Evolutionary conservation across 2,329 filamentous ascomycete genomes (phyloP).

Genomic region (Amylocarpus encephaloides): DNA sequence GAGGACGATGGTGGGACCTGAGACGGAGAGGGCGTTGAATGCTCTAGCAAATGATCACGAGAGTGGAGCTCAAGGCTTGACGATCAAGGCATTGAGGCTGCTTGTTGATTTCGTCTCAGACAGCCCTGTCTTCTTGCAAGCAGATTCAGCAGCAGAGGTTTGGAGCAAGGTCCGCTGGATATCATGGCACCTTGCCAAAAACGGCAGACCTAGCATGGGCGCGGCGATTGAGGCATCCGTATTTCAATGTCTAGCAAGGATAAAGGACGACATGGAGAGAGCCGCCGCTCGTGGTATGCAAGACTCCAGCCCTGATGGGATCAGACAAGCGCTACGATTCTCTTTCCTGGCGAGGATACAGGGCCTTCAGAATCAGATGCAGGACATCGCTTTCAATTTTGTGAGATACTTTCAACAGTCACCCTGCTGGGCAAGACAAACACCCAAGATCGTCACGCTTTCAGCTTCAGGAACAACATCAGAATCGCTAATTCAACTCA

Average conservation of each 20-base stretch:
- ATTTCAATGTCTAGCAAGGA: conserved; percentile 38
- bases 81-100: conserved; percentile 43
- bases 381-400: conserved; percentile 7
- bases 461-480: conserved; percentile 58
- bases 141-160: conserved; percentile 36
- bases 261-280: background rate
- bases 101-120: conserved; percentile 41
- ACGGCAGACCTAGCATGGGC: conserved; percentile 60
- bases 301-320: background rate
- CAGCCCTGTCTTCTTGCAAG: conserved; percentile 27
- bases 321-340: conserved; percentile 9
- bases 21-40: conserved; percentile 42
- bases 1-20: conserved; percentile 44
- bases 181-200: conserved; percentile 59
- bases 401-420: conserved; percentile 8
- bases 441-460: conserved; percentile 47
- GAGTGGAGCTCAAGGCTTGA: conserved; percentile 54
- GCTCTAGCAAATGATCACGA: conserved; percentile 48
- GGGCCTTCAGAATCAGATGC: conserved; percentile 6
- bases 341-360: conserved; percentile 22
- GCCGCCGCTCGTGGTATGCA: background rate
- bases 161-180: conserved; percentile 50
- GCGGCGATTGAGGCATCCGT: conserved; percentile 49
- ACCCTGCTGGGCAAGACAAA: background rate
- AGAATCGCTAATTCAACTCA: conserved; percentile 35